Conservation (phyloP, 345 rosid species). For the Eucalyptus camaldulensis region DNA sequence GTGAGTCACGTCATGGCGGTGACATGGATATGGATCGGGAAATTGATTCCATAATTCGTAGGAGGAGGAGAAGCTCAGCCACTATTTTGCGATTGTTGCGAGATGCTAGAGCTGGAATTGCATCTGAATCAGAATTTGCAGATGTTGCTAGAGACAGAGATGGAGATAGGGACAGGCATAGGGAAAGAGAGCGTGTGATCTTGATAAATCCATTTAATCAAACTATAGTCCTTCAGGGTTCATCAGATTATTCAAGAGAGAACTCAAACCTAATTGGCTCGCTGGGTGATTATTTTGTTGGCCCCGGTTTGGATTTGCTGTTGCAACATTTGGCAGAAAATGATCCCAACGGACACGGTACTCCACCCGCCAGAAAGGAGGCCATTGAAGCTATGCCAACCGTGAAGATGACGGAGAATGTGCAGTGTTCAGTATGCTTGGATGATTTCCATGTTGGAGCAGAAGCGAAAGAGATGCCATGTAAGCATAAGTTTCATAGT, state of each 20-base stretch:
- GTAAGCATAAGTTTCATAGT: slow-evolving; percentile 80
- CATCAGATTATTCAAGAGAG: slow-evolving; percentile 31
- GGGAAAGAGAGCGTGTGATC: slow-evolving; percentile 21
- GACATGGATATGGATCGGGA: slow-evolving; percentile 54
- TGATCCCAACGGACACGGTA: slow-evolving; percentile 64
- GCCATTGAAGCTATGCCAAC: slow-evolving; percentile 50
- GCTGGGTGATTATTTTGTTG: slow-evolving; percentile 69
- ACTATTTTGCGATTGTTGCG: slow-evolving; percentile 66
- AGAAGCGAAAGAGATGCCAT: slow-evolving; percentile 79
- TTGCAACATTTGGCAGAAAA: slow-evolving; percentile 76
- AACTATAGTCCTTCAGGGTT: slow-evolving; percentile 41
- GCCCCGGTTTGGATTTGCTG: slow-evolving; percentile 68
- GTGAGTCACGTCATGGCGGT: slow-evolving; percentile 15
- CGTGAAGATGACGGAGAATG: slow-evolving; percentile 27
- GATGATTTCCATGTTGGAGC: slow-evolving; percentile 60
- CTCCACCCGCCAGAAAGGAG: slow-evolving; percentile 74
- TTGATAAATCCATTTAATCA: slow-evolving; percentile 41
- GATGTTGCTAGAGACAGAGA: not conserved
- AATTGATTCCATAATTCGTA: slow-evolving; percentile 42
- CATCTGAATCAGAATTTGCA: slow-evolving; percentile 39
- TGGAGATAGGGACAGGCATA: not conserved
- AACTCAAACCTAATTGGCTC: slow-evolving; percentile 41
- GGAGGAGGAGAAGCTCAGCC: slow-evolving; percentile 69
- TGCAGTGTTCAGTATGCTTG: slow-evolving; percentile 76
- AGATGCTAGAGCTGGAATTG: slow-evolving; percentile 62